These are phyloP conservation scores for Umbilicaria muhlenbergii DNA, from an alignment of 495 filamentous ascomycete species.

Conservation along the genomic window DNA sequence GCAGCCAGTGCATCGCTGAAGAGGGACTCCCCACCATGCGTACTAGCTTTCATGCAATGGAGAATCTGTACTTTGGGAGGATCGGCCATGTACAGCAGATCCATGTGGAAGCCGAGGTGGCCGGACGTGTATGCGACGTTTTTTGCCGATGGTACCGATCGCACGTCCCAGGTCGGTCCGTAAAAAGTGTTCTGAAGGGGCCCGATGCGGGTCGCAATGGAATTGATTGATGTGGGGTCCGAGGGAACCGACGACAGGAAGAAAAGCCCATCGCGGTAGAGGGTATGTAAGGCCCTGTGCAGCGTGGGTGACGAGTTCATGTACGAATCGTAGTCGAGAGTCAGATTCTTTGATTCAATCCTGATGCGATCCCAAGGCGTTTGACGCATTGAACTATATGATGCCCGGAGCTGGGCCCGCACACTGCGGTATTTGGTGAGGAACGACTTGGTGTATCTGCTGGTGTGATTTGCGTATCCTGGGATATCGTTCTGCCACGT, in stretches of 20 bases:
- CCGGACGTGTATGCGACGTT: conserved; percentile 83
- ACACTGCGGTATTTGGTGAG: conserved; percentile 10
- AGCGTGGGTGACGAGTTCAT: conserved; percentile 39
- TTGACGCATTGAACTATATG: conserved; percentile 4
- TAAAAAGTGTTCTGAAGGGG: conserved; percentile 72
- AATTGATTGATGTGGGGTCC: conserved; percentile 42
- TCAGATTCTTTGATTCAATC: conserved; percentile 21
- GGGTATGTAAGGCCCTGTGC: conserved; percentile 32
- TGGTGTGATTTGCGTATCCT: conserved; percentile 32
- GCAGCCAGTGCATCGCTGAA: conserved; percentile 60
- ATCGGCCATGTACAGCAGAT: conserved; percentile 72
- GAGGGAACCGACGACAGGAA: conserved; percentile 58
- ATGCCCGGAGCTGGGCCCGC: no score
- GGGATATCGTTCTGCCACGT: conserved; percentile 45
- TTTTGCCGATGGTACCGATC: conserved; percentile 55
- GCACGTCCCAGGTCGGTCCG: conserved; percentile 79
- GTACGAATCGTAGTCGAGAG: conserved; percentile 54
- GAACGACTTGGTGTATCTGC: conserved; percentile 22
- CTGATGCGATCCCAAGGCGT: conserved; percentile 19
- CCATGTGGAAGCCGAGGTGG: conserved; percentile 77
- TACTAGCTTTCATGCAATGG: conserved; percentile 66
- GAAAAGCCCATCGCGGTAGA: conserved; percentile 48
- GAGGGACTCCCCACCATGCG: conserved; percentile 62
- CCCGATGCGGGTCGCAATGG: conserved; percentile 57
- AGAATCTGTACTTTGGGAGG: conserved; percentile 72